Percentiles rank a stretch among this genome's conserved stretches.
Conservation (phyloP, 139 green algal species). For the Diplosphaera chodatii region DNA sequence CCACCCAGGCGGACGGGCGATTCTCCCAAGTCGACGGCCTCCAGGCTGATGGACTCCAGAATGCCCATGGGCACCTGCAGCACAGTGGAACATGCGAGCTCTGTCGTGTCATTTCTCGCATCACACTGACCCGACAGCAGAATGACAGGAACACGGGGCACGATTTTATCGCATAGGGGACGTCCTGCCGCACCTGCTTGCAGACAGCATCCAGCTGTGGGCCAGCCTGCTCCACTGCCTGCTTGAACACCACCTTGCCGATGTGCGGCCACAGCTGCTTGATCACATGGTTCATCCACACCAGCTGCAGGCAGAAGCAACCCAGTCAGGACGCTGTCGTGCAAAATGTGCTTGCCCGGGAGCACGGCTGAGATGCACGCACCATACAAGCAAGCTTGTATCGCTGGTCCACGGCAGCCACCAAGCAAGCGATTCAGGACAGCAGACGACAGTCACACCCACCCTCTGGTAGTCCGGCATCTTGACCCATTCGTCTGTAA, state of each 20-base stretch:
- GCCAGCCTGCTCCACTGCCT: constrained; percentile 15
- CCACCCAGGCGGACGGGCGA: constrained; percentile 41
- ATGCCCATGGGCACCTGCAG: constrained; percentile 7
- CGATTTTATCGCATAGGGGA: too few species aligned
- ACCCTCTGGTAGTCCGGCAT: constrained; percentile 65
- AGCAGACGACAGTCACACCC: neutral
- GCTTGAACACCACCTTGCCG: constrained; percentile 44
- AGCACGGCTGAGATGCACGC: too few species aligned
- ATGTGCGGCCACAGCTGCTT: constrained; percentile 50
- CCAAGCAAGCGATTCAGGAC: too few species aligned
- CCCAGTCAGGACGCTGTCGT: too few species aligned
- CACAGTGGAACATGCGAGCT: too few species aligned
- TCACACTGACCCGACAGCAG: too few species aligned
- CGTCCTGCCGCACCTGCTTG: constrained; percentile 7
- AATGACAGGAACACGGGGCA: too few species aligned
- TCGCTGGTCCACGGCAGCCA: too few species aligned
- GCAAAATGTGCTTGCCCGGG: too few species aligned
- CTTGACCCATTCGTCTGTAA: constrained; percentile 50
- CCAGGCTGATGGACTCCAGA: constrained; percentile 35
- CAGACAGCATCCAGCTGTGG: constrained; percentile 11
- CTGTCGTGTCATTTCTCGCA: too few species aligned
- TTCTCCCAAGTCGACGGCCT: constrained; percentile 47
- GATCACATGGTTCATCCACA: constrained; percentile 48
- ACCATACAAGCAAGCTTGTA: too few species aligned
- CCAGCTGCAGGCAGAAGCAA: neutral